phyloP scores from a whole-genome alignment of 164 flowering plant species.

The Sedum album region DNA sequence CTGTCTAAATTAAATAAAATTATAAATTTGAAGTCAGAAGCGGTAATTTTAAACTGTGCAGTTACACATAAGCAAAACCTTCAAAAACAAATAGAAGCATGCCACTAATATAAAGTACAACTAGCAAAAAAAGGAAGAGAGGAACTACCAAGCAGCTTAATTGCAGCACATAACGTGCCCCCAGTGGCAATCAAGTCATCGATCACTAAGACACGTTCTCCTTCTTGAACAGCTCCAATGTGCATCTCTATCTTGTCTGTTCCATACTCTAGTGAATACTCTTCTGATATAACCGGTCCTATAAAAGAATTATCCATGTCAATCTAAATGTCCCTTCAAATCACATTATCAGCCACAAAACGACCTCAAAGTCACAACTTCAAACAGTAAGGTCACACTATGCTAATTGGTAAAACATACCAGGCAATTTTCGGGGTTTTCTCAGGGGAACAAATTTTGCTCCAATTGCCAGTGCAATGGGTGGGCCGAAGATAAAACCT shows the following conservation, averaged over 20 bases:
- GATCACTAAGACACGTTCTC: slow-evolving; percentile 80
- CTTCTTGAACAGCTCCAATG: slow-evolving; percentile 85
- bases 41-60: background rate
- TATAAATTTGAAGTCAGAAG: background rate
- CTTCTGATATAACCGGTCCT: slow-evolving; percentile 93
- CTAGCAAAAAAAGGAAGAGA: background rate
- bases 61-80: background rate
- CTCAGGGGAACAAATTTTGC: slow-evolving; percentile 97
- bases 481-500: slow-evolving; percentile 98
- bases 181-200: slow-evolving; percentile 99
- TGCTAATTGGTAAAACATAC: slow-evolving; percentile 25
- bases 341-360: background rate
- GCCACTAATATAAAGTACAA: background rate
- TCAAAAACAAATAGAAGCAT: background rate
- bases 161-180: slow-evolving; percentile 84
- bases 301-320: slow-evolving; percentile 11
- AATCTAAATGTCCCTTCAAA: background rate
- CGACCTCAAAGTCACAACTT: background rate
- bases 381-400: background rate
- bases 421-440: slow-evolving; percentile 91
- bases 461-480: slow-evolving; percentile 94
- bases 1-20: background rate
- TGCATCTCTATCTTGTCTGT: slow-evolving; percentile 93
- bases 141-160: slow-evolving; percentile 62
- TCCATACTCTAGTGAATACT: slow-evolving; percentile 93